Evolutionary conservation across 2,329 filamentous ascomycete genomes (phyloP).

Genomic region (Aspergillus nomiae): DNA sequence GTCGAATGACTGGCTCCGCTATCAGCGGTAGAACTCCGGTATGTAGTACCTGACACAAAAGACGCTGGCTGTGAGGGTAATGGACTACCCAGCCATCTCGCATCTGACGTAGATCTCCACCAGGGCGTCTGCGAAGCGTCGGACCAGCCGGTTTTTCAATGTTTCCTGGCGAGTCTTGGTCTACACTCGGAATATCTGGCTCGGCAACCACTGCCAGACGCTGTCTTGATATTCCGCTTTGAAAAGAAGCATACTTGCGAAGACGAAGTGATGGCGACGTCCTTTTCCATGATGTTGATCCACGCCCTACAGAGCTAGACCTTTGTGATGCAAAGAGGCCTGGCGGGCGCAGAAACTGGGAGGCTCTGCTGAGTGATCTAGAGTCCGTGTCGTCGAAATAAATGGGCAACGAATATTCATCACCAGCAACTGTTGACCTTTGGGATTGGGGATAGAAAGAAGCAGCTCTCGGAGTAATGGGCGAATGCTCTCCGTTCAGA

Average conservation of each 20-base stretch:
- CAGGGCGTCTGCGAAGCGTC: slow-evolving; percentile 70
- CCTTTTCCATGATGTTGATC: slow-evolving; percentile 26
- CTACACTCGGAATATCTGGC: slow-evolving; percentile 17
- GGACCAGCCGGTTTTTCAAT: slow-evolving; percentile 40
- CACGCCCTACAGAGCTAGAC: slow-evolving; percentile 32
- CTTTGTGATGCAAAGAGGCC: slow-evolving; percentile 22
- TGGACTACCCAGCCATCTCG: slow-evolving; percentile 65
- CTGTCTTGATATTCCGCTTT: slow-evolving; percentile 43
- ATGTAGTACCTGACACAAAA: slow-evolving; percentile 39
- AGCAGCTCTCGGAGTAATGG: slow-evolving; percentile 16
- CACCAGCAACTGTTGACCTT: slow-evolving; percentile 24
- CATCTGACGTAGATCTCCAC: slow-evolving; percentile 72
- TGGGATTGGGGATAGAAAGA: slow-evolving; percentile 24
- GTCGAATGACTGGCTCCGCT: slow-evolving; percentile 19
- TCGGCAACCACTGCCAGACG: slow-evolving; percentile 30
- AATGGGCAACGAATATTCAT: slow-evolving; percentile 31
- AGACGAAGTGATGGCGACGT: slow-evolving; percentile 38
- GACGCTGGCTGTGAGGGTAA: slow-evolving; percentile 39
- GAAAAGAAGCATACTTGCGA: slow-evolving; percentile 49
- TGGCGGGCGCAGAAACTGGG: slow-evolving; percentile 20
- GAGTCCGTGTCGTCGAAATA: slow-evolving; percentile 28
- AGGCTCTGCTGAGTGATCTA: slow-evolving; percentile 13
- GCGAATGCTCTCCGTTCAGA: slow-evolving; percentile 13
- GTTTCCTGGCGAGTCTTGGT: slow-evolving; percentile 14
- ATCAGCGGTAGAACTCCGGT: slow-evolving; percentile 30